phyloP scores from a whole-genome alignment of 495 filamentous ascomycete species.

The Chaetomium cochliodes region DNA sequence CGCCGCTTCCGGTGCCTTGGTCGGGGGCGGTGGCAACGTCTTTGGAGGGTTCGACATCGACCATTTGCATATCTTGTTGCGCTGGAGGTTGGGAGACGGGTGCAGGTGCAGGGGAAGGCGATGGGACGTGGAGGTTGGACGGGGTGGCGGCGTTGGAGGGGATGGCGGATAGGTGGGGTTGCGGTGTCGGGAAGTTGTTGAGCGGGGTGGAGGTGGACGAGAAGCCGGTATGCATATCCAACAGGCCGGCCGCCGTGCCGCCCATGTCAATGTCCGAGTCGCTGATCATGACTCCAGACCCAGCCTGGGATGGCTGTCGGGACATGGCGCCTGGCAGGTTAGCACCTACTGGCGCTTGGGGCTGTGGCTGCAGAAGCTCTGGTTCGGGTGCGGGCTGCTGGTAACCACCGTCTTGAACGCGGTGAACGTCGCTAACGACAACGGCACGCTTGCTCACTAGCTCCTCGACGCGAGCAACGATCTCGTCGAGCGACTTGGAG shows the following conservation, averaged over 20 bases:
- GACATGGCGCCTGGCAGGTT: conserved; percentile 37
- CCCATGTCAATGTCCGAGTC: conserved; percentile 68
- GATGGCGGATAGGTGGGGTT: conserved; percentile 41
- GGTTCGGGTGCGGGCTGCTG: conserved; percentile 56
- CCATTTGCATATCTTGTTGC: conserved; percentile 39
- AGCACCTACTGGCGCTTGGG: background rate
- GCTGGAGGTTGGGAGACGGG: conserved; percentile 24
- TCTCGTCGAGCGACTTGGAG: conserved; percentile 58
- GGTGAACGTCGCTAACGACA: conserved; percentile 60
- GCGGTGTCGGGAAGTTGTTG: conserved; percentile 48
- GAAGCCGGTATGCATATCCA: conserved; percentile 60
- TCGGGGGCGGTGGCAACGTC: conserved; percentile 36
- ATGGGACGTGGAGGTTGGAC: conserved; percentile 40
- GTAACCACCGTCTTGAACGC: conserved; percentile 68
- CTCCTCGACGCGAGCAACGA: conserved; percentile 57
- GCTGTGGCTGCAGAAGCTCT: conserved; percentile 19
- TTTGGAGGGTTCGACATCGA: conserved; percentile 30
- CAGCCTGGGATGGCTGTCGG: conserved; percentile 48
- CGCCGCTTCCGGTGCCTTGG: conserved; percentile 46
- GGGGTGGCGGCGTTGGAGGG: conserved; percentile 51
- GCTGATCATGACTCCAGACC: conserved; percentile 52
- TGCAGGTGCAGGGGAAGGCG: conserved; percentile 36
- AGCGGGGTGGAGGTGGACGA: conserved; percentile 53
- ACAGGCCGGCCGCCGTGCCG: conserved; percentile 57
- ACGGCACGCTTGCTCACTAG: conserved; percentile 56